Evolutionary conservation across 108 stramenopile species (phyloP).

Genomic region (Skeletonema marinoi): DNA sequence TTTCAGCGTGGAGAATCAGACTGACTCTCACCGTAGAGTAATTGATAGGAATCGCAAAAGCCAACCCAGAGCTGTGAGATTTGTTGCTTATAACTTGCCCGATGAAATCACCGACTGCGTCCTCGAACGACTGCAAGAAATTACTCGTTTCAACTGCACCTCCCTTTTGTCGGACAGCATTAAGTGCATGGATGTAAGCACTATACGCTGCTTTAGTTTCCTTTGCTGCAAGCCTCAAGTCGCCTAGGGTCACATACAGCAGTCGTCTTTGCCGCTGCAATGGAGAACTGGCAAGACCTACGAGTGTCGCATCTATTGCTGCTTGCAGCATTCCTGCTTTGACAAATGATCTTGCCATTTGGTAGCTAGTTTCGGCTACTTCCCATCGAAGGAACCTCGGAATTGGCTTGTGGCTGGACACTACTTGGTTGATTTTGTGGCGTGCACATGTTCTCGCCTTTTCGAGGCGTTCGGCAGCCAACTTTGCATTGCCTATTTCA

Average conservation of each 20-base stretch:
- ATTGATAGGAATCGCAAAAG: not conserved
- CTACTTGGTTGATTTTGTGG: not conserved
- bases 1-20: not conserved
- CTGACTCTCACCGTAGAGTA: not conserved
- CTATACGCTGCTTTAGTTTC: not conserved
- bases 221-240: slow-evolving; percentile 5
- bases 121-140: slow-evolving; percentile 7
- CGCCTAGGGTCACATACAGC: not conserved
- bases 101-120: slow-evolving; percentile 14
- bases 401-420: not conserved
- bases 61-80: not conserved
- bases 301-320: slow-evolving; percentile 11
- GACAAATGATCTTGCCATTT: slow-evolving; percentile 2
- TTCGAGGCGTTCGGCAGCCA: not conserved
- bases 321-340: slow-evolving; percentile 3
- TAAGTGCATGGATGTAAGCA: slow-evolving; percentile 3
- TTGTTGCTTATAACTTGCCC: not conserved
- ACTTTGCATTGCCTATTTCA: not conserved
- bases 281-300: slow-evolving; percentile 3
- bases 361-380: slow-evolving; percentile 6
- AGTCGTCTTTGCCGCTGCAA: not conserved
- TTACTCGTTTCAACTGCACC: slow-evolving; percentile 8
- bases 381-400: slow-evolving; percentile 4
- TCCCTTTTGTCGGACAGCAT: slow-evolving; percentile 1
- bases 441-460: not conserved